These are phyloP conservation scores for Zymoseptoria ardabiliae DNA, from an alignment of 2,329 filamentous ascomycete species.

Conservation along the genomic window DNA sequence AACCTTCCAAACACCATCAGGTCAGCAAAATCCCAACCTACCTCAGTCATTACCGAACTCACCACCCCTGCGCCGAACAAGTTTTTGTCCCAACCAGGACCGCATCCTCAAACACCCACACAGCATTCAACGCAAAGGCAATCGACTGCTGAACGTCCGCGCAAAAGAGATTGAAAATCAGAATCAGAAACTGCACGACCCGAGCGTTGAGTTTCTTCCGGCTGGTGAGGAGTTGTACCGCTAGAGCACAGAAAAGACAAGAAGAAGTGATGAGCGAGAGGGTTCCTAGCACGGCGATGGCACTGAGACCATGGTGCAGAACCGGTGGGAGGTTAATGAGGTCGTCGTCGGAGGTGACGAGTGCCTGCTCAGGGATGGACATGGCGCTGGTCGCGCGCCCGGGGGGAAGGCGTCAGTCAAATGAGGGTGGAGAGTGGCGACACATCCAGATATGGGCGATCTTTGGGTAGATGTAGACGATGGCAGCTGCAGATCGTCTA, in stretches of 20 bases:
- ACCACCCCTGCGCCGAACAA: constrained; percentile 57
- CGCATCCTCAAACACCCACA: constrained; percentile 48
- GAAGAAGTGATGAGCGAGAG: constrained; percentile 41
- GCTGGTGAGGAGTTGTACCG: constrained; percentile 41
- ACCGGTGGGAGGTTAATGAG: neutral
- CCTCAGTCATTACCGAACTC: neutral
- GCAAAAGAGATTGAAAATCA: constrained; percentile 61
- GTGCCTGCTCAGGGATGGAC: neutral
- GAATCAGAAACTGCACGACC: constrained; percentile 58
- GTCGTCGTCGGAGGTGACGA: neutral
- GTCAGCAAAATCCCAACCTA: neutral
- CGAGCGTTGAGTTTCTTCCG: constrained; percentile 26
- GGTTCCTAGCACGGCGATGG: constrained; percentile 41
- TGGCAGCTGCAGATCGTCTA: neutral
- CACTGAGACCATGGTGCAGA: constrained; percentile 37
- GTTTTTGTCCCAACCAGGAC: constrained; percentile 46
- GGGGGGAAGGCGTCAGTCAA: neutral
- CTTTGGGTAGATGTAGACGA: neutral
- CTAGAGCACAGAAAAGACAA: constrained; percentile 38
- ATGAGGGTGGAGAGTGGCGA: neutral
- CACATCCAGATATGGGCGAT: neutral
- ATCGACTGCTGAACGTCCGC: constrained; percentile 60
- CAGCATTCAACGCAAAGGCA: constrained; percentile 55
- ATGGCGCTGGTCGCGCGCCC: neutral
- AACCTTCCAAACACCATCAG: constrained; percentile 32